Base-by-base conservation (phyloP, 225 moss, liverwort and hornwort genomes). In the Marchantia polymorpha region DNA sequence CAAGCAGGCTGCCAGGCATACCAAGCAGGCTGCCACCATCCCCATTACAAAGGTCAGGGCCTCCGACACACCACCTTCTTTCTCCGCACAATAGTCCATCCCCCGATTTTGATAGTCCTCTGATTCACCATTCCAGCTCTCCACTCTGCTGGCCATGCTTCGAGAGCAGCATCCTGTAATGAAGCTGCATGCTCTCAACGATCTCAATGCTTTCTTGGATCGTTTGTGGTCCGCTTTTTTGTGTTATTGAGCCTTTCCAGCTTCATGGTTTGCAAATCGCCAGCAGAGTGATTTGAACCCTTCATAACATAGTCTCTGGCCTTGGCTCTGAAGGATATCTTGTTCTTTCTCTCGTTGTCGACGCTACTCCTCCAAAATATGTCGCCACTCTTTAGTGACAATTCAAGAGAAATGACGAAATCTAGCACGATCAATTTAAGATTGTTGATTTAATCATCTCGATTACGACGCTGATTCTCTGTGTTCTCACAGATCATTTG, bases 11-110 rank as follows among this genome's bases (percentile, higher is more conserved):
- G n/a, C n/a, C n/a, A n/a, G n/a, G n/a, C n/a, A n/a, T n/a, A n/a
- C n/a, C 79, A 99, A 85, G 75, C 89, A 92, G 69, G 89, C 87
- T 72, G 92, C 92, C 66, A 99, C 93, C 89, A 99, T 95, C 16
- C 91, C 90, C 83, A 95, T 99, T n/a, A 99, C 92, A 56, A 90
- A 85, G 56, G 85, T 90, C 79, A 99, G 81, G 6, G 97, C 93
- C 74, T 88, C 93, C 78, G 90, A 68, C 25, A 85, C 87, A 52
- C 83, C 83, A 52, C 83, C 83, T 60, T 90, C 86, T 6, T 91
- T 87, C 59, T 91, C 93, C 64, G 85, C 84, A 84, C 92, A 94
- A 77, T 87, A 82, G 75, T 91, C 91, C 56, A 81, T 85, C 78
- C 87, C 89, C 87, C 92, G 91, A 79, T 85, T 90, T 61, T 86